These are phyloP conservation scores for Dactylellina cionopaga DNA, from an alignment of 2,329 filamentous ascomycete genomes.

Conservation along the genomic window DNA sequence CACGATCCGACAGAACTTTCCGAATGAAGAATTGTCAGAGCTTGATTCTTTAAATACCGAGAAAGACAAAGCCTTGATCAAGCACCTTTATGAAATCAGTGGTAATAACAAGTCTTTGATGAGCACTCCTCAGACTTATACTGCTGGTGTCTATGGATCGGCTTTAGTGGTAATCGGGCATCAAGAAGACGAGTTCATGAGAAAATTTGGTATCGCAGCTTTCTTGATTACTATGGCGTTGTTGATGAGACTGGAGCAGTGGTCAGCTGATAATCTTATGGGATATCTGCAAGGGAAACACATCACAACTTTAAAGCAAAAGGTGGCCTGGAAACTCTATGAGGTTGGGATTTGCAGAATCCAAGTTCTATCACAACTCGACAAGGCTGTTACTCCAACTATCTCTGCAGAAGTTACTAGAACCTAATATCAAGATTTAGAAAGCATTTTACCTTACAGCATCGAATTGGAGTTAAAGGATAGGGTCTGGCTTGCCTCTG, in stretches of 20 bases:
- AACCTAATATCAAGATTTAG: too few relatives aligned
- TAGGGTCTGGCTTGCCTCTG: too few relatives aligned
- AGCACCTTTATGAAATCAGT: constrained; percentile 8
- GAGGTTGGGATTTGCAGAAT: constrained; percentile 27
- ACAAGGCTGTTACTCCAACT: constrained; percentile 10
- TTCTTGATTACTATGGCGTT: constrained; percentile 25
- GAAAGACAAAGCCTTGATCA: constrained; percentile 1
- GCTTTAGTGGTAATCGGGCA: constrained; percentile 28
- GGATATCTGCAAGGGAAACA: constrained; percentile 17
- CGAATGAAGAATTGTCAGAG: constrained; percentile 9
- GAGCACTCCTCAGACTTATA: constrained; percentile 10
- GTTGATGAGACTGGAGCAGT: constrained; percentile 26
- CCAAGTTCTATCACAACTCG: constrained; percentile 9
- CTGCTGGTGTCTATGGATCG: constrained; percentile 28
- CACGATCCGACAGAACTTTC: constrained; percentile 15
- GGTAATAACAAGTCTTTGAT: constrained; percentile 26
- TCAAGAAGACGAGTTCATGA: constrained; percentile 28
- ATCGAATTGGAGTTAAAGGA: not conserved
- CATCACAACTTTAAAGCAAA: not conserved
- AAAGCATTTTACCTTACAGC: too few relatives aligned
- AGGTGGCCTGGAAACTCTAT: constrained; percentile 20
- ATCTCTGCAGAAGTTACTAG: too few relatives aligned
- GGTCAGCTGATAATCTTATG: constrained; percentile 14
- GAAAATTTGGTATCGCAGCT: constrained; percentile 7
- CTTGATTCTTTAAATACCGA: constrained; percentile 24